Evolutionary conservation across 768 basidiomycete species (phyloP).

Genomic region (Kwoniella sp.): DNA sequence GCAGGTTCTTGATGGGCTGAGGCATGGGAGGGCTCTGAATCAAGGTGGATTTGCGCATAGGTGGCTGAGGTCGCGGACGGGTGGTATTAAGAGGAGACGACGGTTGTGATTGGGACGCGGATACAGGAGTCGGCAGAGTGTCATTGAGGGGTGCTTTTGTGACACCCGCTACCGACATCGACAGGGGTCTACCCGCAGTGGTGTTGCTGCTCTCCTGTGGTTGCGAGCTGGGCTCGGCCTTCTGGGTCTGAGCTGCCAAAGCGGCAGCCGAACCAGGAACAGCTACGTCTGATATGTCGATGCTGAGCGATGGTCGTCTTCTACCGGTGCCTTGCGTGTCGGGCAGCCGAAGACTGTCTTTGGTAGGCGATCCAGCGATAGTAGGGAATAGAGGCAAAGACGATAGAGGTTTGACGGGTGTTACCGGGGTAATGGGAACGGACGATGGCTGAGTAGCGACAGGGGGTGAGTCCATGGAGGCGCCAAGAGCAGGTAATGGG

Average conservation of each 20-base stretch:
- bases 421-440: not conserved
- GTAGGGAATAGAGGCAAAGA: slow-evolving; percentile 1
- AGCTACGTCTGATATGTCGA: slow-evolving; percentile 13
- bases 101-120: not conserved
- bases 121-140: not conserved
- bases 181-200: not conserved
- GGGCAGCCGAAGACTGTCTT: not conserved
- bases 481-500: too few species aligned
- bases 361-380: too few species aligned
- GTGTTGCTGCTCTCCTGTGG: not conserved
- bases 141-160: slow-evolving; percentile 11
- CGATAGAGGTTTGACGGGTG: slow-evolving; percentile 2
- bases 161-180: not conserved
- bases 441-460: not conserved
- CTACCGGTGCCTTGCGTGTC: slow-evolving; percentile 2
- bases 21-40: slow-evolving; percentile 47
- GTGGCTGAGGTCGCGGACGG: slow-evolving; percentile 32
- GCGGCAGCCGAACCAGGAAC: slow-evolving; percentile 9
- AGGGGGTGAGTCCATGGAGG: too few species aligned
- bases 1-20: slow-evolving; percentile 49
- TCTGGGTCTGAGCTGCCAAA: slow-evolving; percentile 6
- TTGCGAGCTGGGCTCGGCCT: too few species aligned
- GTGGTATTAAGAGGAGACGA: slow-evolving; percentile 14
- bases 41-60: slow-evolving; percentile 33
- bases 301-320: slow-evolving; percentile 13